These are phyloP conservation scores for Begonia fuchsioides DNA, from an alignment of 306 rosid species.

Conservation along the genomic window DNA sequence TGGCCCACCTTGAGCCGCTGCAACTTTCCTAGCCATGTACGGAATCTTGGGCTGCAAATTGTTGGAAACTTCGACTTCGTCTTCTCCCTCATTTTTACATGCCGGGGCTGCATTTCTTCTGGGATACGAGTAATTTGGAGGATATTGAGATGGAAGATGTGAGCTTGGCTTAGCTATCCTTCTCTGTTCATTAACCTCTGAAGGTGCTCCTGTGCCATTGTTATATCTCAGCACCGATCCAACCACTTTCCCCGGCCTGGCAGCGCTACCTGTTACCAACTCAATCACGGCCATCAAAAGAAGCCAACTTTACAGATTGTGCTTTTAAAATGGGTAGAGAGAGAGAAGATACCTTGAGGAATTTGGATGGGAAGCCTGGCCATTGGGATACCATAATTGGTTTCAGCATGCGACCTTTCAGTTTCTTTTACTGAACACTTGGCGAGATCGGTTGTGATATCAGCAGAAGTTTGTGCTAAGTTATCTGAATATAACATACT, in stretches of 20 bases:
- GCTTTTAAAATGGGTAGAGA: too few relatives aligned
- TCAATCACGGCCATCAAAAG: too few relatives aligned
- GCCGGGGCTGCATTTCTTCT: conserved; percentile 61
- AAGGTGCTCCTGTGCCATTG: conserved; percentile 52
- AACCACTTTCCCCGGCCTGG: conserved; percentile 88
- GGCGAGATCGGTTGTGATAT: conserved; percentile 67
- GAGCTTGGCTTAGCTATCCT: conserved; percentile 45
- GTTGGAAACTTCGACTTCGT: conserved; percentile 59
- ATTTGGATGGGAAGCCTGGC: conserved; percentile 61
- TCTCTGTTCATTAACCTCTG: conserved; percentile 69
- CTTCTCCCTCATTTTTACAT: conserved; percentile 62
- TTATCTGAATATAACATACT: conserved; percentile 70
- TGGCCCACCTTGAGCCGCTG: conserved; percentile 75
- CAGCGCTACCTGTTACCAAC: conserved; percentile 50
- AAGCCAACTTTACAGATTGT: too few relatives aligned
- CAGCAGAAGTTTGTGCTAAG: conserved; percentile 35
- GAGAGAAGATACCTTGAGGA: conserved; percentile 41
- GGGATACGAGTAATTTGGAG: conserved; percentile 57
- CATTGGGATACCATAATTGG: conserved; percentile 42
- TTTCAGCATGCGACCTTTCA: conserved; percentile 51
- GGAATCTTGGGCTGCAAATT: conserved; percentile 77
- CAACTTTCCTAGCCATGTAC: conserved; percentile 58
- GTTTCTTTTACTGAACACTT: conserved; percentile 73
- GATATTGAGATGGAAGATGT: conserved; percentile 39
- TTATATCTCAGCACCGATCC: conserved; percentile 72